A percentile compares a stretch with the other conserved stretches of the same genome.
phyloP scores from a whole-genome alignment of 257 asterid species.

The Agastache rugosa region DNA sequence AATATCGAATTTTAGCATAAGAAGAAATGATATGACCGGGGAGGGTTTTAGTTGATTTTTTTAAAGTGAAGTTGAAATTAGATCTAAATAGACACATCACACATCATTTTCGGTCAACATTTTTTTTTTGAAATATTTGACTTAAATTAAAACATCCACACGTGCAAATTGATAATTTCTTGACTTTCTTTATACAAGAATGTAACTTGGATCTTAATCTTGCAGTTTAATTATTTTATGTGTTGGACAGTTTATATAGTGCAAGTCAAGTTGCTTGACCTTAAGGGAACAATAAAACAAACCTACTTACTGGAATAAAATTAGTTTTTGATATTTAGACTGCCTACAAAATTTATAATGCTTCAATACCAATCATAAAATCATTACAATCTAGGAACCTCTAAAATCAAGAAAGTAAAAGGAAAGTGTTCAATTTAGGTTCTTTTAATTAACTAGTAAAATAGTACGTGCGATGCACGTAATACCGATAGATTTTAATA shows the following conservation, averaged over 20 bases:
- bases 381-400: neutral
- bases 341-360: neutral
- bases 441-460: too few species aligned
- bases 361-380: neutral
- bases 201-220: neutral
- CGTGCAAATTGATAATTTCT: conserved; percentile 31
- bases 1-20: too few species aligned
- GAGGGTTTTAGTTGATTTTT: too few species aligned
- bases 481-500: too few species aligned
- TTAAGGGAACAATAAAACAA: conserved; percentile 48
- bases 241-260: conserved; percentile 30
- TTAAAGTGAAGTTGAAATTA: too few species aligned
- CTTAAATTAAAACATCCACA: conserved; percentile 25
- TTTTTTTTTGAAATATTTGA: too few species aligned
- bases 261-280: conserved; percentile 54
- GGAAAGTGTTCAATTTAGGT: too few species aligned
- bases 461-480: too few species aligned
- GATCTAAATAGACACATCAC: too few species aligned
- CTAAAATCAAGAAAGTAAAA: too few species aligned
- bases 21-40: too few species aligned
- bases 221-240: neutral
- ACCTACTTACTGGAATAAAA: conserved; percentile 46
- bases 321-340: conserved; percentile 17
- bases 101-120: too few species aligned
- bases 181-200: neutral